Evolutionary conservation across 2,329 filamentous ascomycete genomes (phyloP).

Genomic region (Ramularia collo-cygni): DNA sequence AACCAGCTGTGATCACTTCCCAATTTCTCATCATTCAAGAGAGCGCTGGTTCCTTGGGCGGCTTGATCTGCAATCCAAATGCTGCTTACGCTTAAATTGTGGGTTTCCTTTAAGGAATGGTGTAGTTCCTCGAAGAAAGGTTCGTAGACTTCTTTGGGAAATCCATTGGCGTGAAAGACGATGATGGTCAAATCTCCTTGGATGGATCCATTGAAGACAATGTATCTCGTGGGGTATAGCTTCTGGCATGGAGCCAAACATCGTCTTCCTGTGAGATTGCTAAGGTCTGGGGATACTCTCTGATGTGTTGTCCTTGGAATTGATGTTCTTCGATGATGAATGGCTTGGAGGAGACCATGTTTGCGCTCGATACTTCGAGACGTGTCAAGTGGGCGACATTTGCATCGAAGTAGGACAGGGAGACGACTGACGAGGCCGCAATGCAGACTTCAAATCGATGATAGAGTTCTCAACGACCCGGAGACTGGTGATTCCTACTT

Average conservation of each 20-base stretch:
- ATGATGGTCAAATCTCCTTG: constrained; percentile 23
- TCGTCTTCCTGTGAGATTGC: constrained; percentile 5
- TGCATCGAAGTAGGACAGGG: too few species aligned
- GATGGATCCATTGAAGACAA: not conserved
- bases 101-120: constrained; percentile 10
- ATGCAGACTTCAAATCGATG: too few species aligned
- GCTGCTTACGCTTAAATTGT: constrained; percentile 62
- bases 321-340: constrained; percentile 6
- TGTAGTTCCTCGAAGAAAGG: constrained; percentile 22
- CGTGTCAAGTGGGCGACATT: too few species aligned
- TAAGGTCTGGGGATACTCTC: constrained; percentile 3
- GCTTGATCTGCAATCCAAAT: constrained; percentile 86
- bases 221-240: constrained; percentile 2
- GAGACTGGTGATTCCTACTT: too few species aligned
- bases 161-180: constrained; percentile 19
- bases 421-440: too few species aligned
- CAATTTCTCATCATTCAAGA: constrained; percentile 65
- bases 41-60: constrained; percentile 69
- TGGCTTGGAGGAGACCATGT: too few species aligned
- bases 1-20: constrained; percentile 82
- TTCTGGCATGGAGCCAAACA: constrained; percentile 1
- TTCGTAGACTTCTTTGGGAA: constrained; percentile 23
- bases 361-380: too few species aligned
- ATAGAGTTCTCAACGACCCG: too few species aligned
- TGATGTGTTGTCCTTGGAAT: constrained; percentile 7